phyloP scores from a whole-genome alignment of 192 early-diverging fungal genomes.

The Backusella circina region DNA sequence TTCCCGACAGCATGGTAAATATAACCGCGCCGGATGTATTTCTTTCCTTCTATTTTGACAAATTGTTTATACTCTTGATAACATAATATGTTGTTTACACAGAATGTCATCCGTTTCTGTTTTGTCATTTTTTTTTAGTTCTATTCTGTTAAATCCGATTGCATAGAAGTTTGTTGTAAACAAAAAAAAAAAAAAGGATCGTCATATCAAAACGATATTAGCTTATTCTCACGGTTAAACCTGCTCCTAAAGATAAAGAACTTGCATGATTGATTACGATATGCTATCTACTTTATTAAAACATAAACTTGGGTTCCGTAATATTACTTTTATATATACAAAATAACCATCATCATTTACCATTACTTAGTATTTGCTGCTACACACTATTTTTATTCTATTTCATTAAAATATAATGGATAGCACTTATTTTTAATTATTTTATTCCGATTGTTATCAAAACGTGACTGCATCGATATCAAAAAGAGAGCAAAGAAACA shows the following conservation, averaged over 20 bases:
- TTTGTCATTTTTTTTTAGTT: not conserved
- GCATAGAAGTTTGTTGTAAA: not conserved
- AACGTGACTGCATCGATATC: not conserved
- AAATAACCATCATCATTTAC: no score
- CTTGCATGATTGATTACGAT: not conserved
- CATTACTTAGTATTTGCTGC: no score
- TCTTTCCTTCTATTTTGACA: not conserved
- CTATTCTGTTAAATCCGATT: not conserved
- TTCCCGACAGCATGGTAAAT: not conserved
- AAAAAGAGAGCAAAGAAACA: not conserved
- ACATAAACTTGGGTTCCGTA: no score
- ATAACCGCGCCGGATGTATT: not conserved
- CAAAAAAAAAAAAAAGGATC: not conserved
- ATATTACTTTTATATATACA: no score
- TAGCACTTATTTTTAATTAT: not conserved
- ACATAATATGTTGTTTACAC: not conserved
- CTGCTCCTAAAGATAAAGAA: not conserved
- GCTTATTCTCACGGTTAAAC: not conserved
- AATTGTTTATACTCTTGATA: no score
- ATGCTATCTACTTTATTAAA: not conserved
- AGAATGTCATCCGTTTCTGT: not conserved
- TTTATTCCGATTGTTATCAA: not conserved
- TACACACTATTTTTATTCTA: no score
- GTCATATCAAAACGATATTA: not conserved
- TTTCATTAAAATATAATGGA: no score